phyloP scores from a whole-genome alignment of 306 rosid genomes.

The Ormosia emarginata region DNA sequence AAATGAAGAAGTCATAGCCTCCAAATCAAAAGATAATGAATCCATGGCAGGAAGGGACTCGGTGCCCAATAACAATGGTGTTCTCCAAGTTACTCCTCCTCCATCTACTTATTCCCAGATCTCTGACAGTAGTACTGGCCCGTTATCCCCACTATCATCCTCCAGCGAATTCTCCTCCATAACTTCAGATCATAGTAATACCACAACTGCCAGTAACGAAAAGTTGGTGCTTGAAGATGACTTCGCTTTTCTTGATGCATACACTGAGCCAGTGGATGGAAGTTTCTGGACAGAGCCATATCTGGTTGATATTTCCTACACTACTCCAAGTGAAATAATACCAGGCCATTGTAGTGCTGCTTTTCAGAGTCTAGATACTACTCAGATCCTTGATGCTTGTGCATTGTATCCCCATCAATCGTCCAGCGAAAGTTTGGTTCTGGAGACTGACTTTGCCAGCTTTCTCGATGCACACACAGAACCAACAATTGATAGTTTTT shows the following conservation, averaged over 20 bases:
- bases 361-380: neutral
- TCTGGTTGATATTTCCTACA: neutral
- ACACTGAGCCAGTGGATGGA: neutral
- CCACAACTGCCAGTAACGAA: neutral
- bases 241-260: neutral
- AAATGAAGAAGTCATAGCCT: neutral
- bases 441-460: neutral
- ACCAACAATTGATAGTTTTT: constrained; percentile 5
- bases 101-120: neutral
- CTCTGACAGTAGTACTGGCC: neutral
- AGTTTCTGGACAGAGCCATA: constrained; percentile 3
- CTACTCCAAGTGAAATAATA: neutral
- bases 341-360: neutral
- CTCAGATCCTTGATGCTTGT: neutral
- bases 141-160: neutral
- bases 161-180: neutral
- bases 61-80: neutral
- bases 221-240: neutral
- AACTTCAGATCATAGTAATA: neutral
- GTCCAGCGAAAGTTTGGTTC: neutral
- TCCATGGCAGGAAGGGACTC: neutral
- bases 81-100: neutral
- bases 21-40: constrained; percentile 2
- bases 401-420: neutral
- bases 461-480: constrained; percentile 15